These are phyloP conservation scores for Pseudocercospora macadamiae DNA, from an alignment of 2,329 filamentous ascomycete species.

Conservation along the genomic window DNA sequence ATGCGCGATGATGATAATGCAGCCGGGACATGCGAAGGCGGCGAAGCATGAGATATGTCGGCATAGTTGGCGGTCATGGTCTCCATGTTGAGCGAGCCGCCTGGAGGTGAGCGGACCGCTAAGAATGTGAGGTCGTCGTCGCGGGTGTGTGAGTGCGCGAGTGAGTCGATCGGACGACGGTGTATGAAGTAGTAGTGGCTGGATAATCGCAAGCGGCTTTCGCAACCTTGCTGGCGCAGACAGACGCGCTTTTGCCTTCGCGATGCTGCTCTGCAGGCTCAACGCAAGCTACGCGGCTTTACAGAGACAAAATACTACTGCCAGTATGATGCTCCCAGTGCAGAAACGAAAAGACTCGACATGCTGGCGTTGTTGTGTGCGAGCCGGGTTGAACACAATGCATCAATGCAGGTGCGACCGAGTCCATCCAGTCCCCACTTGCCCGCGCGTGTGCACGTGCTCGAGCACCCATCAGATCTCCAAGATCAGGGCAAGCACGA, in stretches of 20 bases:
- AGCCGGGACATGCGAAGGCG: slow-evolving; percentile 13
- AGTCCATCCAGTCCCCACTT: too few species aligned
- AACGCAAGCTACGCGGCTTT: too few species aligned
- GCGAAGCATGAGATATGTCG: slow-evolving; percentile 13
- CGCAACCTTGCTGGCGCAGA: slow-evolving; percentile 2
- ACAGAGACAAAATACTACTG: too few species aligned
- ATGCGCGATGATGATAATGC: slow-evolving; percentile 15
- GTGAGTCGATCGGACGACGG: not conserved
- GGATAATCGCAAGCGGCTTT: slow-evolving; percentile 4
- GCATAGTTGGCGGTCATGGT: slow-evolving; percentile 25
- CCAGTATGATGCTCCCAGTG: too few species aligned
- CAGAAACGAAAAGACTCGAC: too few species aligned
- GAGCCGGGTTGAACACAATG: not conserved
- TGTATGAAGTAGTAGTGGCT: slow-evolving; percentile 1
- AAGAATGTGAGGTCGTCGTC: not conserved
- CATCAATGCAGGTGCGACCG: not conserved
- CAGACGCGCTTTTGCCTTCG: not conserved
- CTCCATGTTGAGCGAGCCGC: slow-evolving; percentile 19
- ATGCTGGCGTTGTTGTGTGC: not conserved
- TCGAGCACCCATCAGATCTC: too few species aligned
- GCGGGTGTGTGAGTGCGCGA: not conserved
- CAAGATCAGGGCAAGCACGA: too few species aligned
- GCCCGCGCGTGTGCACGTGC: too few species aligned
- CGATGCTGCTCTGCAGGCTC: too few species aligned
- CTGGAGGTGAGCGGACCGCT: not conserved